phyloP scores from a whole-genome alignment of 2,329 filamentous ascomycete genomes.

The Pseudocercospora pini-densiflorae region DNA sequence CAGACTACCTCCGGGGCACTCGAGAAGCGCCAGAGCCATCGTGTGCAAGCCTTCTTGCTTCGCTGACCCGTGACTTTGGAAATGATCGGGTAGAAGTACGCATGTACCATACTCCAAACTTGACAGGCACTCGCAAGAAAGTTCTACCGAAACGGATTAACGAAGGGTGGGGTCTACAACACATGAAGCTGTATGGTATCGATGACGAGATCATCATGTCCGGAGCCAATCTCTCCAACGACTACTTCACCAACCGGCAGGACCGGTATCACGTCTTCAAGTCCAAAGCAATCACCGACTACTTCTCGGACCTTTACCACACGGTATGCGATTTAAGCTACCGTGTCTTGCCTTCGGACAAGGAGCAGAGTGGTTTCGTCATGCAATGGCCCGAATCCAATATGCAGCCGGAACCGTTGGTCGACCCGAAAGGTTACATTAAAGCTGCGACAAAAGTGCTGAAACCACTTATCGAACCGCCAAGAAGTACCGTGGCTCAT shows the following conservation, averaged over 20 bases:
- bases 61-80: constrained; percentile 84
- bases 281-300: constrained; percentile 77
- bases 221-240: constrained; percentile 88
- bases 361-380: constrained; percentile 53
- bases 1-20: constrained; percentile 88
- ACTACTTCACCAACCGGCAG: constrained; percentile 96
- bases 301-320: constrained; percentile 78
- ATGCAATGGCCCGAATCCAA: constrained; percentile 77
- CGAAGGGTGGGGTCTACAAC: constrained; percentile 96
- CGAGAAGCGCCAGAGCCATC: constrained; percentile 85
- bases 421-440: constrained; percentile 71
- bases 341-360: constrained; percentile 66
- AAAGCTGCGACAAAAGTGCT: constrained; percentile 69
- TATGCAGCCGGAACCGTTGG: constrained; percentile 73
- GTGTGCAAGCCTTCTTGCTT: constrained; percentile 84
- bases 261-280: constrained; percentile 93
- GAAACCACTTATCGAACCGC: constrained; percentile 64
- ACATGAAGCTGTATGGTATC: constrained; percentile 98
- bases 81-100: constrained; percentile 83
- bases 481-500: constrained; percentile 23
- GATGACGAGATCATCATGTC: constrained; percentile 96
- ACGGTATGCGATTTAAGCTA: constrained; percentile 83
- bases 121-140: constrained; percentile 84
- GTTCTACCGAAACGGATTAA: constrained; percentile 89
- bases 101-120: constrained; percentile 97